Evolutionary conservation across 352 stramenopile species (phyloP).

Genomic region (Phytophthora rubi): DNA sequence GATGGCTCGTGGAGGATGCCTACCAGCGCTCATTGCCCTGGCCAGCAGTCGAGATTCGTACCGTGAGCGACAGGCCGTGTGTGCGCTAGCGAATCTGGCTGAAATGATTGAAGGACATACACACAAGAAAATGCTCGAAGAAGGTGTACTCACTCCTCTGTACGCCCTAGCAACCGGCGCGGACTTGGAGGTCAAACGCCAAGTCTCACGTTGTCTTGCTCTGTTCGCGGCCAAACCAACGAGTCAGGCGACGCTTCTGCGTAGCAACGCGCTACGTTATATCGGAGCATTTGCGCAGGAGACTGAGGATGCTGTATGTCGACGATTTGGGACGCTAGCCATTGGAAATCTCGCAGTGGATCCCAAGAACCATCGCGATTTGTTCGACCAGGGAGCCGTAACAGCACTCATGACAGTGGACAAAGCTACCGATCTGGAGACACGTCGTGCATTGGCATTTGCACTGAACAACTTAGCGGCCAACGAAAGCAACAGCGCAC

Average conservation of each 20-base stretch:
- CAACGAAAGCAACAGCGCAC: conserved; percentile 90
- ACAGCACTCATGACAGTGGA: conserved; percentile 90
- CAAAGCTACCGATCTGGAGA: conserved; percentile 89
- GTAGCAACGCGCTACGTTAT: conserved; percentile 86
- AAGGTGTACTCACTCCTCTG: conserved; percentile 90
- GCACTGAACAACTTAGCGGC: conserved; percentile 94
- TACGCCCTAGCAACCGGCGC: conserved; percentile 80
- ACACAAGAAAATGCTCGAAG: conserved; percentile 95
- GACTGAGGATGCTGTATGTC: conserved; percentile 78
- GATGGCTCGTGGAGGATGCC: conserved; percentile 93
- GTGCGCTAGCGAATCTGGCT: conserved; percentile 95
- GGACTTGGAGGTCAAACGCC: conserved; percentile 91
- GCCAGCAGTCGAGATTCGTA: conserved; percentile 87
- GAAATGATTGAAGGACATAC: conserved; percentile 96
- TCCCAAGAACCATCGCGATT: conserved; percentile 87
- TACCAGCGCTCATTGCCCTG: conserved; percentile 92
- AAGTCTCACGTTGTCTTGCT: conserved; percentile 93
- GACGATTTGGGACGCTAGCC: conserved; percentile 92
- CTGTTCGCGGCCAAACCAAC: conserved; percentile 94
- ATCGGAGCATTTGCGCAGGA: conserved; percentile 89
- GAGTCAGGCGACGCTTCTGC: conserved; percentile 90
- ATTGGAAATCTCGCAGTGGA: conserved; percentile 94
- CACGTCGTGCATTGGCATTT: conserved; percentile 92
- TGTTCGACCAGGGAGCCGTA: conserved; percentile 93
- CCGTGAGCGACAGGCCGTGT: conserved; percentile 93